phyloP scores from a whole-genome alignment of 257 asterid genomes.

The Solanum tarijense region DNA sequence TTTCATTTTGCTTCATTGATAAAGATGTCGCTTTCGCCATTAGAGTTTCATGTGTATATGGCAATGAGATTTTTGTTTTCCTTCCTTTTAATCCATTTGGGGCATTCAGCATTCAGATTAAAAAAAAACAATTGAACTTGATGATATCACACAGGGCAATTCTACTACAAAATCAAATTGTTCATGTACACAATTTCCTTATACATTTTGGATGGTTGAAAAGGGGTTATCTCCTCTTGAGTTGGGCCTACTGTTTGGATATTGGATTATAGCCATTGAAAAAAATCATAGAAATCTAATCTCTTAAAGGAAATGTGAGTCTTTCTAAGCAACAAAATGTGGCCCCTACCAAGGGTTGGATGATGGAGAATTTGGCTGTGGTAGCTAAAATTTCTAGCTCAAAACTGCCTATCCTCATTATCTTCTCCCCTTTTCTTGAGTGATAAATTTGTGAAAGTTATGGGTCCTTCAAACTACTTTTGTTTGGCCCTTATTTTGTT shows the following conservation, averaged over 20 bases:
- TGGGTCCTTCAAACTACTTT: background rate
- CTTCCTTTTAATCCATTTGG: background rate
- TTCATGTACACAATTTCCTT: background rate
- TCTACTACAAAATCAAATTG: background rate
- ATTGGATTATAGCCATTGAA: background rate
- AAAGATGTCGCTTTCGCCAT: background rate
- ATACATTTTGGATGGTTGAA: background rate
- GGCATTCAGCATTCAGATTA: background rate
- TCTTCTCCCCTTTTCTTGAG: background rate
- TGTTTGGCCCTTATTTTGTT: background rate
- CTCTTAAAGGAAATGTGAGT: background rate
- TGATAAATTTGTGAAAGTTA: background rate
- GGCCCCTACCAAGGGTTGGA: background rate
- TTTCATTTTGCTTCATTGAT: slow-evolving; percentile 1
- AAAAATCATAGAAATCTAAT: background rate
- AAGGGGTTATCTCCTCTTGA: background rate
- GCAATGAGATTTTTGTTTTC: background rate
- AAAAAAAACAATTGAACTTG: background rate
- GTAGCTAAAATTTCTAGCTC: background rate
- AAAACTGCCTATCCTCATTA: background rate
- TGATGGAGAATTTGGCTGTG: background rate
- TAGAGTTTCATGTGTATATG: background rate
- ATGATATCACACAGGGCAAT: background rate
- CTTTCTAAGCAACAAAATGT: background rate
- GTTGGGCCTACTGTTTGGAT: background rate